Conservation (phyloP, 371 early-diverging fungal species). For the Basidiobolus meristosporus region DNA sequence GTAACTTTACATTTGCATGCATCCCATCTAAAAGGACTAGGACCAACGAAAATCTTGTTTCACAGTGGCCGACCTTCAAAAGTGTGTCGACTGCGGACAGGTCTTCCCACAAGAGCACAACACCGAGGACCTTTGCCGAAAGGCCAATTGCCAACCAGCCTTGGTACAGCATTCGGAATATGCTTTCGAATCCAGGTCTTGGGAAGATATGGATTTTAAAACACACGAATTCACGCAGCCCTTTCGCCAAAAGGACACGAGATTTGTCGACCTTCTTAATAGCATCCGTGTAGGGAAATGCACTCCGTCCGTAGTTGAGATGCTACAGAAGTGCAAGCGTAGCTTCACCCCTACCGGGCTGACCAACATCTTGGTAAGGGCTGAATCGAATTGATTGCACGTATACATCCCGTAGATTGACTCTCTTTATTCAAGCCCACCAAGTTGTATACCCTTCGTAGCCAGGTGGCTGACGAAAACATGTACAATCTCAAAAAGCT, state of each 20-base stretch:
- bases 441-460: slow-evolving; percentile 8
- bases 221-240: slow-evolving; percentile 10
- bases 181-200: slow-evolving; percentile 12
- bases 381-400: not conserved
- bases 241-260: slow-evolving; percentile 17
- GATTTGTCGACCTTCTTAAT: slow-evolving; percentile 16
- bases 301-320: not conserved
- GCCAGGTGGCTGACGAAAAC: slow-evolving; percentile 11
- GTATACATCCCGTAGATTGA: not conserved
- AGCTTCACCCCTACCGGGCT: not conserved
- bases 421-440: not conserved
- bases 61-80: no score
- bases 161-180: no score
- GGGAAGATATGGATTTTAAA: slow-evolving; percentile 7
- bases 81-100: no score
- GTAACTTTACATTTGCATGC: slow-evolving; percentile 14
- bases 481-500: slow-evolving; percentile 4
- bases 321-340: not conserved
- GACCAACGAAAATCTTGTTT: no score
- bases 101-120: no score
- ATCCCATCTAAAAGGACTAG: slow-evolving; percentile 51
- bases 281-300: slow-evolving; percentile 12
- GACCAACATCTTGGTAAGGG: not conserved
- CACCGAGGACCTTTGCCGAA: no score
- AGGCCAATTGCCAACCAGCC: no score